These are phyloP conservation scores for Fusarium udum DNA, from an alignment of 2,329 filamentous ascomycete genomes.

Conservation along the genomic window DNA sequence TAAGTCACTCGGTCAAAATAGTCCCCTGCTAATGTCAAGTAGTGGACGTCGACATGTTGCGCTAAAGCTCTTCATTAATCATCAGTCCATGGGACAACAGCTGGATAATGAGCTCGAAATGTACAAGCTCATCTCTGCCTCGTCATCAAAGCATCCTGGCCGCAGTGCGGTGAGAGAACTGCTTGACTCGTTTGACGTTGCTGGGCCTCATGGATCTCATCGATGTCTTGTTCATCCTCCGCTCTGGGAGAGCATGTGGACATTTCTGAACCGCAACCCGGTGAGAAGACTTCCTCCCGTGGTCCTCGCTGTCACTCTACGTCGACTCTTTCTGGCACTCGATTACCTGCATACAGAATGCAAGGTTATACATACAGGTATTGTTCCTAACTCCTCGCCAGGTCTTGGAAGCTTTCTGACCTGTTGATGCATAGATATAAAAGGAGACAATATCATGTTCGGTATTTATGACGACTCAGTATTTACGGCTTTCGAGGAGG, in stretches of 20 bases:
- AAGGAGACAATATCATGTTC: conserved; percentile 59
- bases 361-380: conserved; percentile 57
- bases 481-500: conserved; percentile 50
- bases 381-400: rapidly evolving
- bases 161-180: conserved; percentile 45
- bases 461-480: conserved; percentile 52
- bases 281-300: conserved; percentile 47
- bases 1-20: background rate
- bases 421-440: conserved; percentile 52
- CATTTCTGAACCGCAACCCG: conserved; percentile 54
- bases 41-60: conserved; percentile 46
- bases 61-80: conserved; percentile 47
- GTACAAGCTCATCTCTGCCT: conserved; percentile 51
- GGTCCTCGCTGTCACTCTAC: conserved; percentile 49
- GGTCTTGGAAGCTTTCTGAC: rapidly evolving
- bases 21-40: background rate
- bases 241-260: conserved; percentile 53
- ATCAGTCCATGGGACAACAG: conserved; percentile 37
- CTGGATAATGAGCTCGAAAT: conserved; percentile 52
- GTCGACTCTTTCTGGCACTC: conserved; percentile 53
- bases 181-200: conserved; percentile 51
- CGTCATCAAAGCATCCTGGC: conserved; percentile 45
- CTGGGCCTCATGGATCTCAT: conserved; percentile 49
- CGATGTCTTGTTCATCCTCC: conserved; percentile 52
- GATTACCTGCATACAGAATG: conserved; percentile 59